A percentile compares a stretch with the other conserved stretches of the same genome.
Evolutionary conservation across 2,329 filamentous ascomycete genomes (phyloP).

Genomic region (Lizonia empirigonia): DNA sequence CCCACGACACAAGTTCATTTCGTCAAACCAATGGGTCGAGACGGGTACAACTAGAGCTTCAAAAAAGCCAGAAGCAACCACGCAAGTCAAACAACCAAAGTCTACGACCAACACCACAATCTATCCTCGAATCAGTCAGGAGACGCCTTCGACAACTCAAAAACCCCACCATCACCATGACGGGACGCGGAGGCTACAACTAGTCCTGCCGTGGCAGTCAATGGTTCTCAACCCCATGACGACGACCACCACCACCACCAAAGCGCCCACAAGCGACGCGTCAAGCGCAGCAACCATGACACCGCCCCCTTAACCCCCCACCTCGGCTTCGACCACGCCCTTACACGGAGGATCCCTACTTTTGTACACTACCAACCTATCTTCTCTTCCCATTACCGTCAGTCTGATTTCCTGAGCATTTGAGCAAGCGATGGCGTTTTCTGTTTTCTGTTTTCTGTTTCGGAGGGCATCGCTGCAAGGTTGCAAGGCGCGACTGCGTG

Average conservation of each 20-base stretch:
- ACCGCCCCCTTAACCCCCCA: not conserved
- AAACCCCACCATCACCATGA: constrained; percentile 31
- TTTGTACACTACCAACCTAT: not conserved
- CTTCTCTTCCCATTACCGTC: too few species aligned
- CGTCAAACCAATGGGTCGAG: constrained; percentile 38
- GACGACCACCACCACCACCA: too few species aligned
- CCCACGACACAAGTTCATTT: constrained; percentile 8
- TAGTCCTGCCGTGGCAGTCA: constrained; percentile 21
- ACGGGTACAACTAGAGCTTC: constrained; percentile 51
- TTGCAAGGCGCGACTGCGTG: too few species aligned
- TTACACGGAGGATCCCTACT: not conserved
- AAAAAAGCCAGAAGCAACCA: too few species aligned
- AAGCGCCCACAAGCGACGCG: too few species aligned
- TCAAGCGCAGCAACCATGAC: not conserved
- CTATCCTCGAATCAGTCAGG: constrained; percentile 19
- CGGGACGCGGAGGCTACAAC: constrained; percentile 45
- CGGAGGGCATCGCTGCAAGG: not conserved
- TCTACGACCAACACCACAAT: not conserved
- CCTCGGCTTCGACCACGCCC: not conserved
- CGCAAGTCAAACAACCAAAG: constrained; percentile 8
- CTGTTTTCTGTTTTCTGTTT: not conserved
- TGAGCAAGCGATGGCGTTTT: constrained; percentile 19
- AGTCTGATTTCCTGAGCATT: too few species aligned
- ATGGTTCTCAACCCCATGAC: too few species aligned
- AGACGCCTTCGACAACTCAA: constrained; percentile 18